Conservation (phyloP, 345 rosid species). For the Mercurialis annua region DNA sequence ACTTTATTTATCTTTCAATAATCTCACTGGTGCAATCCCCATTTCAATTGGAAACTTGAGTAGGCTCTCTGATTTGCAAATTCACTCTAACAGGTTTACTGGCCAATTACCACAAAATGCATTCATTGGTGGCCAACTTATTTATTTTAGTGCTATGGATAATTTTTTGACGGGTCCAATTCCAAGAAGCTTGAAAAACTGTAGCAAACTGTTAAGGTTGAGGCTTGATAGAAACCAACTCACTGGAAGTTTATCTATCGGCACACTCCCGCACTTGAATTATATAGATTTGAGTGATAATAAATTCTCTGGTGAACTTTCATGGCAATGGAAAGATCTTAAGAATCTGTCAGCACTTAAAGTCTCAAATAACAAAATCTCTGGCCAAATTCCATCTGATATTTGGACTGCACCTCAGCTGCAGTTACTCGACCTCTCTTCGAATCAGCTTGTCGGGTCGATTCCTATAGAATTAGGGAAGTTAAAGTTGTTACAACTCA, state of each 20-base stretch:
- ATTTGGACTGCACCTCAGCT: not conserved
- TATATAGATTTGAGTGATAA: constrained; percentile 19
- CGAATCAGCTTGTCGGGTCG: not conserved
- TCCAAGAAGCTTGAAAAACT: constrained; percentile 20
- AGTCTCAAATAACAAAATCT: not conserved
- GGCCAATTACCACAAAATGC: constrained; percentile 19
- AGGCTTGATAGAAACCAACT: constrained; percentile 10
- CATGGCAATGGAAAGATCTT: not conserved
- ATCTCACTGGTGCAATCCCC: constrained; percentile 12
- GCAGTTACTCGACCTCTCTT: not conserved
- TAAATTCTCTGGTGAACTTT: constrained; percentile 3
- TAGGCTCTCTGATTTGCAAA: not conserved
- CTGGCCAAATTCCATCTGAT: not conserved
- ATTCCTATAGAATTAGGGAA: constrained; percentile 7
- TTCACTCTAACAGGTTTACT: constrained; percentile 1
- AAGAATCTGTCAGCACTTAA: not conserved
- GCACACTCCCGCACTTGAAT: constrained; percentile 10
- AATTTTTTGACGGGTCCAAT: constrained; percentile 20
- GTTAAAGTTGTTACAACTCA: not conserved
- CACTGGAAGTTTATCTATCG: constrained; percentile 12
- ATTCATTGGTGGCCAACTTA: constrained; percentile 9
- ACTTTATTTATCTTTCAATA: not conserved
- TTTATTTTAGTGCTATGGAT: fast-evolving
- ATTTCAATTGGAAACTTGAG: not conserved
- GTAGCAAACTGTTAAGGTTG: constrained; percentile 9